phyloP scores from a whole-genome alignment of 371 early-diverging fungal species.

The Mortierella sp. region DNA sequence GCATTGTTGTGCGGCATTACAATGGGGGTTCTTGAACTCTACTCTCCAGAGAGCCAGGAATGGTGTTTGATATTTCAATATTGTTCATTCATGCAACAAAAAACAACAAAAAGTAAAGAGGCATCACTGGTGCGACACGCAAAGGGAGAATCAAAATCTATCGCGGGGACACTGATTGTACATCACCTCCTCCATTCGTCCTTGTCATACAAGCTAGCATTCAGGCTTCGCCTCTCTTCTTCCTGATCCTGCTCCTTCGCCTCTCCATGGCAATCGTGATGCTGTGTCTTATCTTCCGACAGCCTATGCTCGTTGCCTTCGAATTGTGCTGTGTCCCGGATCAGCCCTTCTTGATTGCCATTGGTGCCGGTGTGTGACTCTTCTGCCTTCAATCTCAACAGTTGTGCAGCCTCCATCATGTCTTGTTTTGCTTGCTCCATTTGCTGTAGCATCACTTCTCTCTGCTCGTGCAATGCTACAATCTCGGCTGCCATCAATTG shows the following conservation, averaged over 20 bases:
- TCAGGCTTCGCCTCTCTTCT: background rate
- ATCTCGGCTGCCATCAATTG: slow-evolving; percentile 44
- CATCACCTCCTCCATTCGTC: slow-evolving; percentile 19
- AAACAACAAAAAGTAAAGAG: too few relatives aligned
- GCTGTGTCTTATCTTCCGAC: too few relatives aligned
- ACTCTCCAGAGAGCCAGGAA: too few relatives aligned
- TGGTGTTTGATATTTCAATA: too few relatives aligned
- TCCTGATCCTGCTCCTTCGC: background rate
- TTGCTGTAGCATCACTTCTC: slow-evolving; percentile 22
- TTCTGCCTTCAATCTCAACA: slow-evolving; percentile 27
- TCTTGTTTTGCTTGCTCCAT: slow-evolving; percentile 31
- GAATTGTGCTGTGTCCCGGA: slow-evolving; percentile 1
- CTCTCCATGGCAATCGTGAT: background rate
- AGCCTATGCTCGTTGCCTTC: background rate
- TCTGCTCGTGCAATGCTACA: slow-evolving; percentile 33
- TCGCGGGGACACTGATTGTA: too few relatives aligned
- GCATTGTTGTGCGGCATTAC: too few relatives aligned
- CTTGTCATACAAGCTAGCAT: slow-evolving; percentile 10
- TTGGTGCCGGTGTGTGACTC: background rate
- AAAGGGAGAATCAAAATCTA: too few relatives aligned
- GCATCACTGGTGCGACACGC: too few relatives aligned
- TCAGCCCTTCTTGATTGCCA: background rate
- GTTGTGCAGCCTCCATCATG: slow-evolving; percentile 40
- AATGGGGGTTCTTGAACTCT: too few relatives aligned
- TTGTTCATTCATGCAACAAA: too few relatives aligned